These are phyloP conservation scores for Microdochium bolleyi DNA, from an alignment of 2,329 filamentous ascomycete species.

Conservation along the genomic window DNA sequence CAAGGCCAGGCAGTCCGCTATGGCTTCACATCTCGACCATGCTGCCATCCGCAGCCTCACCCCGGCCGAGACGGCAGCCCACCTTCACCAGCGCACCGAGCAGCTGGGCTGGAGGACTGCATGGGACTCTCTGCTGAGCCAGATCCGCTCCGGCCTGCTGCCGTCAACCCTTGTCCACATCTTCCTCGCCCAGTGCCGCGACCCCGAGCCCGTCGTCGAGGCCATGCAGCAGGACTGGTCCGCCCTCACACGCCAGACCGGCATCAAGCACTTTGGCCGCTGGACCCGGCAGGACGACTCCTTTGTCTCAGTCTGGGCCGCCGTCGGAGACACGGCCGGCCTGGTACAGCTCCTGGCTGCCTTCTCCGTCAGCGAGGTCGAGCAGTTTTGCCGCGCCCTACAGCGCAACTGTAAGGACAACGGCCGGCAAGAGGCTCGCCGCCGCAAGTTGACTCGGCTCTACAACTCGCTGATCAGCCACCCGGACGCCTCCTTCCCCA, in stretches of 20 bases:
- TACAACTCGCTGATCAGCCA: conserved; percentile 1
- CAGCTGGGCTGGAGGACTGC: background rate
- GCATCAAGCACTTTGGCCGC: conserved; percentile 8
- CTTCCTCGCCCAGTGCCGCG: conserved; percentile 8
- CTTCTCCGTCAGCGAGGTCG: conserved; percentile 8
- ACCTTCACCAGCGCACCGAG: conserved; percentile 1
- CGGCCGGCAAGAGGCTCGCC: background rate
- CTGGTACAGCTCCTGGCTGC: conserved; percentile 3
- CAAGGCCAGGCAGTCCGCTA: no score
- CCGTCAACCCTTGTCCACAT: conserved; percentile 7
- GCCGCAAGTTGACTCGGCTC: conserved; percentile 3
- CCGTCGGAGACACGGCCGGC: conserved; percentile 1
- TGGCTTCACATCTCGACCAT: conserved; percentile 2
- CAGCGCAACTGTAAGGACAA: background rate
- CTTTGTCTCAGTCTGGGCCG: conserved; percentile 4
- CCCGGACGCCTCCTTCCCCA: background rate
- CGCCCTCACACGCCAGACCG: conserved; percentile 3
- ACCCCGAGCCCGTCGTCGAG: conserved; percentile 4
- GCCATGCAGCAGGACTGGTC: conserved; percentile 6
- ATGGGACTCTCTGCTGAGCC: conserved; percentile 1
- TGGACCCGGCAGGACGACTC: background rate
- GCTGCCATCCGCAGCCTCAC: conserved; percentile 2
- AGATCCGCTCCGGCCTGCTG: conserved; percentile 5
- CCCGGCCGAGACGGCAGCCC: background rate
- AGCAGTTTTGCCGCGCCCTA: conserved; percentile 3